Evolutionary conservation across 345 rosid species (phyloP).

Genomic region (Aquilaria malaccensis): DNA sequence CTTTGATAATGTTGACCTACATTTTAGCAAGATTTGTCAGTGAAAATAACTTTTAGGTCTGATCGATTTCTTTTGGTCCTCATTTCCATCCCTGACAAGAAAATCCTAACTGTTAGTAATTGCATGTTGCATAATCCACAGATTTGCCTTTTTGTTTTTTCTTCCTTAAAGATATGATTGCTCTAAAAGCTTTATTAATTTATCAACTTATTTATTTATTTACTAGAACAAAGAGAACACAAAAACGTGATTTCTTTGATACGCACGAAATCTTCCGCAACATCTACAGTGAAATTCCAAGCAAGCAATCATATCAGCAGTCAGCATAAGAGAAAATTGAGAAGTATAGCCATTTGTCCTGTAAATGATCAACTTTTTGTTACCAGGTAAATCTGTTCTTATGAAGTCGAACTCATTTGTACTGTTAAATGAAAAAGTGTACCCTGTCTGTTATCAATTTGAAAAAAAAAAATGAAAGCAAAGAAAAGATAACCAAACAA

Average conservation of each 20-base stretch:
- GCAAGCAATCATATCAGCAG: slow-evolving; percentile 62
- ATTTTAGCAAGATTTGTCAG: too few relatives aligned
- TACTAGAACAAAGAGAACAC: slow-evolving; percentile 66
- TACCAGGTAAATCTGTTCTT: slow-evolving; percentile 46
- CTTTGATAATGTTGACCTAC: too few relatives aligned
- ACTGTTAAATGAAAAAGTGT: too few relatives aligned
- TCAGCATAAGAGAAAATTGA: slow-evolving; percentile 91
- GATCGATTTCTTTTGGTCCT: too few relatives aligned
- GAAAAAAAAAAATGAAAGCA: too few relatives aligned
- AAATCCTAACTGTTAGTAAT: too few relatives aligned
- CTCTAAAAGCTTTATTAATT: background rate
- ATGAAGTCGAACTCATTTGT: too few relatives aligned
- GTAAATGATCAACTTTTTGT: slow-evolving; percentile 75
- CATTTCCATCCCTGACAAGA: too few relatives aligned
- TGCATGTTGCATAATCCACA: slow-evolving; percentile 2
- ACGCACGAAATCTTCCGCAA: slow-evolving; percentile 37
- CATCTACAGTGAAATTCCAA: slow-evolving; percentile 43
- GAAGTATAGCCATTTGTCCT: slow-evolving; percentile 72
- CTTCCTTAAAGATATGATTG: too few relatives aligned
- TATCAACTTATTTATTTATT: slow-evolving; percentile 9
- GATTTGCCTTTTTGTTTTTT: background rate
- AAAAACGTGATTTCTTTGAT: slow-evolving; percentile 68
- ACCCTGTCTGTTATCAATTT: too few relatives aligned
- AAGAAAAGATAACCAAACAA: too few relatives aligned
- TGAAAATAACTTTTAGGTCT: too few relatives aligned